Evolutionary conservation across 176 grass and related monocot species (phyloP), one percentile per base, ranked within the genome.

Genomic region (Cenchrus fungigraminus): DNA sequence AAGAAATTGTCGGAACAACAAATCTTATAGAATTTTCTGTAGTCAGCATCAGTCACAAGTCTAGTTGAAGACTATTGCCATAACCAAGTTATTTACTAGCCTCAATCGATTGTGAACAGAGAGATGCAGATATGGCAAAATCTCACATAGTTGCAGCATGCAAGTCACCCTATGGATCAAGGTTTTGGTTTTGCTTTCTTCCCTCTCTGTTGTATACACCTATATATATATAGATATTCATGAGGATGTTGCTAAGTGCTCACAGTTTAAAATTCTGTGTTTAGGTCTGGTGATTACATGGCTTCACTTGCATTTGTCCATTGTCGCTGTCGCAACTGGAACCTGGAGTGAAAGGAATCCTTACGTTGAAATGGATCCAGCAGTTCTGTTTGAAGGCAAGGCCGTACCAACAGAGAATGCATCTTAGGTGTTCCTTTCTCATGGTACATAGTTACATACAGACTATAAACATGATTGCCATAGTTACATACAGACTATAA

Each of bases 251-350:
- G 34, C 34, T 34, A 34, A 34, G 82, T 51, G 10, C 20, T 87
- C 32, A 84, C 71, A 55, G 17, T 45, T 4, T 25, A 82, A 14
- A 68, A 91, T 8, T 80, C 49, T 52, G 17, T 79, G 22, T 82
- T 62, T 73, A 98, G 95, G 61, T 95, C 95, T 11, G 87, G 92
- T 44, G 95, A 95, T 71, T 98, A 95, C 75, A 98, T 95, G 95
- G 92, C 93, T 58, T 91, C 87, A 42, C 89, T 98, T 64, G 93
- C 95, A 45, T 87, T 90, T 66, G 93, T 98, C 49, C 93, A 98
- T 49, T 92, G 91, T 50, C 84, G 84, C 53, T 93, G 91, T 42
- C 89, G 93, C 57, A 87, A 92, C 65, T 98, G 95, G 93, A 82
- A 56, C 42, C 40, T 93, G 0, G 90, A 74, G 42, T 92, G 72